Percentiles rank a stretch among this genome's conserved stretches.
These are phyloP conservation scores for Cladosporium sp. DNA, from an alignment of 2,329 filamentous ascomycete species.

Conservation along the genomic window DNA sequence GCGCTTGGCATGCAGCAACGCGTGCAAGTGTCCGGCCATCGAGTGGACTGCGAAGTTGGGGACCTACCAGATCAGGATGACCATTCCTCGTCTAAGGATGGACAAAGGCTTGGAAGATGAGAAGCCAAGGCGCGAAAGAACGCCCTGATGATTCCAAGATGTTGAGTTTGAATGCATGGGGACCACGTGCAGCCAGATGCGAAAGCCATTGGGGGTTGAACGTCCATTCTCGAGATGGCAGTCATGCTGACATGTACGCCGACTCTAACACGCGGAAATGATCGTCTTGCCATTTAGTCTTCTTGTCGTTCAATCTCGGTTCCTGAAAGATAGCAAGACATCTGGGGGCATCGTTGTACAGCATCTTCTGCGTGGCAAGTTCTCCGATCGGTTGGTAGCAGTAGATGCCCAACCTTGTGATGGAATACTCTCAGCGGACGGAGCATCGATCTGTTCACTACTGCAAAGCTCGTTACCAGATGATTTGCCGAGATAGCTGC, in stretches of 20 bases:
- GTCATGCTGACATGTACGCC: slow-evolving; percentile 4
- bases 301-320: not conserved
- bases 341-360: not conserved
- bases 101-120: slow-evolving; percentile 2
- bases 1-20: slow-evolving; percentile 16
- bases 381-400: not conserved
- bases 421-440: not conserved
- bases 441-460: not conserved
- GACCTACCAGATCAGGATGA: slow-evolving; percentile 13
- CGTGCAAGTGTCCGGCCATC: slow-evolving; percentile 7
- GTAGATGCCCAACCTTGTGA: not conserved
- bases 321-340: not conserved
- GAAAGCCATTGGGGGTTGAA: slow-evolving; percentile 12
- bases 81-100: slow-evolving; percentile 6
- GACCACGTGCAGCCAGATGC: slow-evolving; percentile 9
- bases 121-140: slow-evolving; percentile 13
- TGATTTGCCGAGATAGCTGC: not conserved
- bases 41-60: slow-evolving; percentile 7
- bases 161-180: not conserved
- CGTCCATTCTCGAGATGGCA: not conserved
- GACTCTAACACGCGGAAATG: not conserved
- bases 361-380: too few species aligned
- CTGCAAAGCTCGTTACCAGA: not conserved
- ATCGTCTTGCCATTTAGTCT: not conserved
- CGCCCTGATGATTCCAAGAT: not conserved